These are phyloP conservation scores for Breynia disticha DNA, from an alignment of 441 rosid genomes.

Conservation along the genomic window DNA sequence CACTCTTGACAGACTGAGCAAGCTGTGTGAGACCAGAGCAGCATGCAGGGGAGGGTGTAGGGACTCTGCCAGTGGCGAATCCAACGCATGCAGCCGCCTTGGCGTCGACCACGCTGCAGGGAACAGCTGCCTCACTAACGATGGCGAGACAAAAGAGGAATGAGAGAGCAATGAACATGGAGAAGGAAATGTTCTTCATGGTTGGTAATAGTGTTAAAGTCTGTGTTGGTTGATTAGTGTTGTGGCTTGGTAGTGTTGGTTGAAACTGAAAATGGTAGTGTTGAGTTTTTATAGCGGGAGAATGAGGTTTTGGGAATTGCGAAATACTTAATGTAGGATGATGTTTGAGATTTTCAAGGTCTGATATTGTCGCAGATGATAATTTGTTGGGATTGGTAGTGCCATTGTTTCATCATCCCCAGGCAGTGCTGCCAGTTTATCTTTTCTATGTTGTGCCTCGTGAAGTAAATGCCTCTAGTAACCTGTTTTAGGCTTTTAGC, in stretches of 20 bases:
- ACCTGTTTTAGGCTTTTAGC: too few species aligned
- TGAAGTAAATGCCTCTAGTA: too few species aligned
- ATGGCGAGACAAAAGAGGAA: conserved; percentile 10
- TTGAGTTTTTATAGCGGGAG: conserved; percentile 4
- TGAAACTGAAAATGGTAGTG: background rate
- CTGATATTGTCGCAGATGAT: background rate
- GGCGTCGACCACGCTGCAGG: conserved; percentile 17
- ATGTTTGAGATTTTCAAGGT: conserved; percentile 11
- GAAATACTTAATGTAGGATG: background rate
- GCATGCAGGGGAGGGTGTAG: conserved; percentile 14
- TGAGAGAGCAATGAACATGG: conserved; percentile 8
- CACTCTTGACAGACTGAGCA: conserved; percentile 15
- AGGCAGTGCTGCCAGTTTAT: background rate
- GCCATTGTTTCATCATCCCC: background rate
- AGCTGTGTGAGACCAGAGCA: conserved; percentile 25
- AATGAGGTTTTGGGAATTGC: background rate
- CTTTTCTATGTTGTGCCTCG: background rate
- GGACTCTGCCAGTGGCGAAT: conserved; percentile 25
- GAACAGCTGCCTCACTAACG: conserved; percentile 12
- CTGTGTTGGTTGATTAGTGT: background rate
- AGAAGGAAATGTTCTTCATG: background rate
- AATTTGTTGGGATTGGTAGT: conserved; percentile 3
- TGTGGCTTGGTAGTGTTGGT: background rate
- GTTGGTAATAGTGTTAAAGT: too few species aligned
- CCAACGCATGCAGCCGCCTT: conserved; percentile 22